Base-by-base conservation (phyloP, 148 eudicot genomes). In the Bassia scoparia region DNA sequence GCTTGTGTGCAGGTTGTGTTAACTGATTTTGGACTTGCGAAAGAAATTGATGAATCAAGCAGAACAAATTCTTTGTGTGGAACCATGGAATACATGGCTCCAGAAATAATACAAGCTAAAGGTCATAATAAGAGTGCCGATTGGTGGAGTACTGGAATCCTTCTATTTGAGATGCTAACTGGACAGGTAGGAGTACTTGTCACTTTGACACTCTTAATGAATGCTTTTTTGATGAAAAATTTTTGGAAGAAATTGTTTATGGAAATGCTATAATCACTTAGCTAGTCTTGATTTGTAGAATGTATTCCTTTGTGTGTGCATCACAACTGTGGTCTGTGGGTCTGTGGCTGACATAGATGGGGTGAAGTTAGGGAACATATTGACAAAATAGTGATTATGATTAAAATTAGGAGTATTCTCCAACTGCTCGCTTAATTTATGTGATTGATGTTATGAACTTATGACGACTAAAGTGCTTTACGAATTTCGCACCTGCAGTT, bases 21-120 rank as follows among this genome's bases (percentile, higher is more conserved):
- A 31, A 90, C 98, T 69, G 96, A 93, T 89, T 93, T 93, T 78
- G 98, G 98, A 79, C 88, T 93, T 67, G 91, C 98, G 34, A 93
- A 93, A 79, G 96, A 93, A 83, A 90, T 90, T 63, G 88, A 88
- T 64, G 93, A 86, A 84, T 87, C 90, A 68, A 86, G 93, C 78
- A 70, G 96, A 83, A 85, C 96, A 63, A 93, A 93, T 77, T 93
- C 98, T 44, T 79, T 93, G 81, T 93, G 96, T 80, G 98, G 98
- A 78, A 93, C 98, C 48, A 83, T 91, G 54, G 98, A 93, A 64
- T 93, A 93, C 79, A 93, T 93, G 98, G 98, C 98, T 79, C 98
- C 96, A 37, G 96, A 93, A 76, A 93, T 93, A 69, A 81, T 93
- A 61, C 81, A 77, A 29, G 78, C 96, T 27, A 93, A 90, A 83